These are phyloP conservation scores for Bassia scoparia DNA, from an alignment of 148 eudicot species.

Conservation along the genomic window DNA sequence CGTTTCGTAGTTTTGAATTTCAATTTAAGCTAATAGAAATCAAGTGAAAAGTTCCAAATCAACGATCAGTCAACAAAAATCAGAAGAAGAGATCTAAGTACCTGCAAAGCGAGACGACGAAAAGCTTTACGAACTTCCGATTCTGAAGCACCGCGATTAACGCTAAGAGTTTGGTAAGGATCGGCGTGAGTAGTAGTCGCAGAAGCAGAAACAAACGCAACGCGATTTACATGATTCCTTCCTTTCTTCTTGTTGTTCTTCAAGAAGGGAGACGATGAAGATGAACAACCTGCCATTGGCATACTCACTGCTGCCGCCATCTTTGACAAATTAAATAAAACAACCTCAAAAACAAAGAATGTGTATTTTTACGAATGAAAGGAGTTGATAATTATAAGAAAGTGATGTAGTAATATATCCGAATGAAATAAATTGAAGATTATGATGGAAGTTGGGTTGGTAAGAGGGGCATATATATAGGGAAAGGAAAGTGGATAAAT, in stretches of 20 bases:
- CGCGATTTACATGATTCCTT: constrained; percentile 8
- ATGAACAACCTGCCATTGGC: neutral
- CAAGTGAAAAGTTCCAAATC: neutral
- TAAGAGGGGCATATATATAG: no score
- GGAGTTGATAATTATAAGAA: no score
- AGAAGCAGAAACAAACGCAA: constrained; percentile 18
- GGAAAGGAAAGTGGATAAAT: no score
- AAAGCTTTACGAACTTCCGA: constrained; percentile 83
- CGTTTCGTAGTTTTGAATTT: no score
- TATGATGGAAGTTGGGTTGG: no score
- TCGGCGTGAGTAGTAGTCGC: constrained; percentile 36
- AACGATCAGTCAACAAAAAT: neutral
- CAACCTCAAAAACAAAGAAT: no score
- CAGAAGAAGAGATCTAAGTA: constrained; percentile 9
- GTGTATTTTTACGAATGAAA: no score
- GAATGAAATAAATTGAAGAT: no score
- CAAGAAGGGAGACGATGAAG: constrained; percentile 10
- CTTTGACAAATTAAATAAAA: no score
- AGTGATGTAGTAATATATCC: no score
- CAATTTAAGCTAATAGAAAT: neutral
- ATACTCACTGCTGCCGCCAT: constrained; percentile 32
- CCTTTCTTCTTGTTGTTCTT: neutral
- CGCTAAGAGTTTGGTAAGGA: constrained; percentile 66
- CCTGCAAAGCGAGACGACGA: constrained; percentile 81
- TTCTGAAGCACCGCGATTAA: constrained; percentile 66